Base-by-base conservation (phyloP, 371 early-diverging fungal species). In the Mortierella polycephala region DNA sequence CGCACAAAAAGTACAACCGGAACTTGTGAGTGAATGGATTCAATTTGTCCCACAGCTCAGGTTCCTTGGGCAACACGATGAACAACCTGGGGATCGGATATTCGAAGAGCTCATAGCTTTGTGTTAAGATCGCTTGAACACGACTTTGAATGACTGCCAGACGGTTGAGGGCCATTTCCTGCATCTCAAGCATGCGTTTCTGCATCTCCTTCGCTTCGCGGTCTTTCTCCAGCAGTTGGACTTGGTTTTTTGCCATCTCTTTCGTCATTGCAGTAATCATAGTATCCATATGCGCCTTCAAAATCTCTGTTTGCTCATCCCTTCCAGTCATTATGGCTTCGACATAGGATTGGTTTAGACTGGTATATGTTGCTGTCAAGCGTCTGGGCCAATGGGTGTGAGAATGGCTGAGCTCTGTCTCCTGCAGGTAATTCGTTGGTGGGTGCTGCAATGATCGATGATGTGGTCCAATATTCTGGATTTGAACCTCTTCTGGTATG, bases 61-160 rank as follows among this genome's bases (percentile, higher is more conserved):
- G 46, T 16, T 46, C 44, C 47, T 18, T 23, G 5, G 67, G 67
- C 20, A 67, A 14, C 16, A 67, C 60, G 20, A 67, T 67, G 14
- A 67, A 67, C 40, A 67, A 47, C 21, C 67, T 41, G 7, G 61
- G 68, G 23, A 67, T 67, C 7, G 68, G 61, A 12, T 50, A 67
- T 13, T 67, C 61, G 61, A 60, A 54, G 47, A 67, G 41, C 16
- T 60, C 68, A 46, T 67, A 67, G 6, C 7, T 61, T 2, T 52
- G 45, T 13, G 54, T 54, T 8, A 67, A 7, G 30, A 67, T 7
- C n/a, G 68, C 60, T 5, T 55, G n/a, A 40, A 50, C 56, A 2
- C 55, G 45, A 41, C 14, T n/a, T 6, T 67, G 61, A 41, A 67
- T 60, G 1, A 21, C 9, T 0, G 53, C 60, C 1, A 66, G 45